These are phyloP conservation scores for Pichia eremophila DNA, from an alignment of 805 yeast genomes.

Conservation along the genomic window DNA sequence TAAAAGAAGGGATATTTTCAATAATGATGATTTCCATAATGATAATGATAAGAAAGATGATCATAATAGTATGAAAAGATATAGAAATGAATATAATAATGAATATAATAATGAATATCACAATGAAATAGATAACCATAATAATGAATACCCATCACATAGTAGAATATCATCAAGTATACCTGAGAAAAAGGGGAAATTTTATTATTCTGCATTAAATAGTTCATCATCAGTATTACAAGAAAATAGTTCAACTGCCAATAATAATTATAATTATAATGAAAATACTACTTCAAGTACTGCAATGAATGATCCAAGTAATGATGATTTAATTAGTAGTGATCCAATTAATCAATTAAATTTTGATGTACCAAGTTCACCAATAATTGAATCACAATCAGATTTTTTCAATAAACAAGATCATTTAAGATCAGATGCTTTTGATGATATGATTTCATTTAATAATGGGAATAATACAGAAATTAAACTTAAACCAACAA, in stretches of 20 bases:
- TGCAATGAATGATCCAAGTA: not conserved
- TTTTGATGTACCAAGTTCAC: constrained; percentile 7
- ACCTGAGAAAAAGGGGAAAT: not conserved
- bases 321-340: not conserved
- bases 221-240: constrained; percentile 4
- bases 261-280: not conserved
- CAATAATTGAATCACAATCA: not conserved
- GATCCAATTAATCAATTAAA: not conserved
- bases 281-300: constrained; percentile 6
- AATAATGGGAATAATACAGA: not conserved
- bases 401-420: not conserved
- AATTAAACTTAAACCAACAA: constrained; percentile 1
- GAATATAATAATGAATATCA: not conserved
- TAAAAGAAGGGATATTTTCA: too few relatives aligned
- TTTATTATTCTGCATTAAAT: constrained; percentile 2
- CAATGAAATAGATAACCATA: not conserved
- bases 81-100: too few relatives aligned
- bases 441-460: constrained; percentile 2
- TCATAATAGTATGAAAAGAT: too few relatives aligned
- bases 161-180: too few relatives aligned
- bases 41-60: too few relatives aligned
- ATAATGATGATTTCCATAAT: too few relatives aligned
- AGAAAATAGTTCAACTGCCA: not conserved
- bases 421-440: constrained; percentile 1
- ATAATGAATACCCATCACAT: not conserved